Conservation (phyloP, 1,284 basidiomycete genomes). For the Exsudoporus floridanus region DNA sequence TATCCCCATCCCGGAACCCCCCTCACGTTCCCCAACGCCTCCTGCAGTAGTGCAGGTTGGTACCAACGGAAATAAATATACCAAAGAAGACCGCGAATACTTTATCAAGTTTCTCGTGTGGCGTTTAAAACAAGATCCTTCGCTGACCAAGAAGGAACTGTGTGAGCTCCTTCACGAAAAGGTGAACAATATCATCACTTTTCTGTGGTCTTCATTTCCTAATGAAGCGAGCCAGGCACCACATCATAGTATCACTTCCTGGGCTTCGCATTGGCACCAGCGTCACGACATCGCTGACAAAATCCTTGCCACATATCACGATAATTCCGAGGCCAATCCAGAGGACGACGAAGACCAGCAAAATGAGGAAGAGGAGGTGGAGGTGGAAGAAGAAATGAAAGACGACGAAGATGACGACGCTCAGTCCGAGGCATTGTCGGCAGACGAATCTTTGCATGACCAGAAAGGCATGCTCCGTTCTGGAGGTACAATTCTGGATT, state of each 20-base stretch:
- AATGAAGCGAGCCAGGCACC: conserved; percentile 46
- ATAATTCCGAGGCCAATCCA: conserved; percentile 30
- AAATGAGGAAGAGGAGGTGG: conserved; percentile 36
- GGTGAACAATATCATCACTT: conserved; percentile 28
- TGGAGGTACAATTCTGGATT: conserved; percentile 18
- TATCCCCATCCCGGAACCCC: conserved; percentile 55
- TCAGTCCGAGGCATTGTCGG: conserved; percentile 31
- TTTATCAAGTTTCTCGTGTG: conserved; percentile 65
- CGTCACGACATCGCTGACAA: conserved; percentile 64
- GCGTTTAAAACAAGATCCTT: conserved; percentile 53
- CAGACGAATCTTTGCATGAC: conserved; percentile 9
- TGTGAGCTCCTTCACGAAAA: conserved; percentile 55
- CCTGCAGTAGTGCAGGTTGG: conserved; percentile 49
- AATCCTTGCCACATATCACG: conserved; percentile 49
- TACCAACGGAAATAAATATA: conserved; percentile 55
- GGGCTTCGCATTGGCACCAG: conserved; percentile 60
- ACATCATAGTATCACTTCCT: conserved; percentile 57
- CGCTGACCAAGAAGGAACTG: conserved; percentile 51
- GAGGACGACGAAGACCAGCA: conserved; percentile 38
- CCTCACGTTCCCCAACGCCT: conserved; percentile 65
- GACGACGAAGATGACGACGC: conserved; percentile 37
- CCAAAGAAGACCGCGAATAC: conserved; percentile 59
- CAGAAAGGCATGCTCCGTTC: conserved; percentile 9
- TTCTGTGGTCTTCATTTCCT: conserved; percentile 5
- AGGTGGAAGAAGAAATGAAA: conserved; percentile 36